These are phyloP conservation scores for Ophiocytium majus DNA, from an alignment of 352 stramenopile genomes.

Conservation along the genomic window DNA sequence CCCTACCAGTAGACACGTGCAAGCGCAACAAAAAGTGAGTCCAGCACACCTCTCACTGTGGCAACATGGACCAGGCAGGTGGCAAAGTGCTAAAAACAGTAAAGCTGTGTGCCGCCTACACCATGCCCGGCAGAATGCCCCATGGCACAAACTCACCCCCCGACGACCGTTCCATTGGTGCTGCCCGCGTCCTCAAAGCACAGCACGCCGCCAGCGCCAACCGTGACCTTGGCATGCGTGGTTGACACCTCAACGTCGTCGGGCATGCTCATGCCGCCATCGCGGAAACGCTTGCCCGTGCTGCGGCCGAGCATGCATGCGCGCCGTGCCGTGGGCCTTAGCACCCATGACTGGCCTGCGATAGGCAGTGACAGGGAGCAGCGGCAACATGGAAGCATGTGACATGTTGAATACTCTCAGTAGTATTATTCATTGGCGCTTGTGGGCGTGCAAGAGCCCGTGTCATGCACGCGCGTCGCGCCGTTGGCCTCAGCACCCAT, in stretches of 20 bases:
- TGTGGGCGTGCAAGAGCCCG: not conserved
- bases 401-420: not conserved
- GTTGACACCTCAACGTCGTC: constrained; percentile 41
- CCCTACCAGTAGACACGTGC: not conserved
- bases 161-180: constrained; percentile 41
- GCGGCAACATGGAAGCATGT: too few relatives aligned
- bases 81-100: not conserved
- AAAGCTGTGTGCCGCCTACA: too few relatives aligned
- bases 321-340: constrained; percentile 20
- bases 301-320: constrained; percentile 41
- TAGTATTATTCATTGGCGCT: not conserved
- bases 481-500: constrained; percentile 11
- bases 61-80: not conserved
- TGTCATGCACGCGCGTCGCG: constrained; percentile 34
- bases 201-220: constrained; percentile 2
- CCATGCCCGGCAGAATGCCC: too few relatives aligned
- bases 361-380: too few relatives aligned
- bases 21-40: not conserved
- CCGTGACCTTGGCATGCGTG: constrained; percentile 39
- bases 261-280: constrained; percentile 32
- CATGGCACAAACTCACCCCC: not conserved
- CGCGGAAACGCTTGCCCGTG: constrained; percentile 40
- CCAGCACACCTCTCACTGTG: not conserved
- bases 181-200: constrained; percentile 29
- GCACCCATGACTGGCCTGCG: constrained; percentile 6